Evolutionary conservation across 768 basidiomycete species (phyloP), one percentile per base, ranked within the genome.

Genomic region (Kwoniella dejecticola): DNA sequence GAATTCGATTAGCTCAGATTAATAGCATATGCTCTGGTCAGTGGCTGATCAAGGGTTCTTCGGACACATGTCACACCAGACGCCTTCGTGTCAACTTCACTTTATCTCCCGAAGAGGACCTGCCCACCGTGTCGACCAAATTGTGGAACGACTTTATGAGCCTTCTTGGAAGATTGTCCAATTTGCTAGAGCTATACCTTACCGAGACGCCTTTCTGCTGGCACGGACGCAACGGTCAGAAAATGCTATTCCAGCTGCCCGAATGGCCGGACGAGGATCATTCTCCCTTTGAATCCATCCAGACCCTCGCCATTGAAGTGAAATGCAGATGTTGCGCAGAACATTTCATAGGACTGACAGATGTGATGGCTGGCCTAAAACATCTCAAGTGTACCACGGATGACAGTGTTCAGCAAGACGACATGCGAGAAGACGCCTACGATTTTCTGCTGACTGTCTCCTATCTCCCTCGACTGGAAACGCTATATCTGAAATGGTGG

Each of bases 41-140:
- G n/a, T n/a, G n/a, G n/a, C n/a, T n/a, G n/a, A n/a, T n/a, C n/a
- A n/a, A n/a, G n/a, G n/a, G n/a, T n/a, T n/a, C n/a, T n/a, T n/a
- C n/a, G n/a, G n/a, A n/a, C n/a, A n/a, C n/a, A 1, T n/a, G n/a
- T 21, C 15, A 1, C 19, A 4, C 4, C 27, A 56, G 54, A 31
- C 54, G 54, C 21, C 54, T 56, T 15, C 54, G 54, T 19, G 27
- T 56, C n/a, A 56, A 56, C 12, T 45, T 56, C 19, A 24, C 27
- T 7, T 11, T 56, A 46, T 26, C 29, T 41, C 42, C 42, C 0
- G 19, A 45, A 17, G 54, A 56, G 26, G 54, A 56, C 26, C 1
- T 45, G 19, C 31, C 54, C n/a, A 45, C 26, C 3, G n/a, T 23
- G 0, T 45, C 42, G 7, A 21, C 8, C 11, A 30, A 15, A n/a